phyloP scores from a whole-genome alignment of 768 basidiomycete genomes.

The Psilocybe subaeruginosa region DNA sequence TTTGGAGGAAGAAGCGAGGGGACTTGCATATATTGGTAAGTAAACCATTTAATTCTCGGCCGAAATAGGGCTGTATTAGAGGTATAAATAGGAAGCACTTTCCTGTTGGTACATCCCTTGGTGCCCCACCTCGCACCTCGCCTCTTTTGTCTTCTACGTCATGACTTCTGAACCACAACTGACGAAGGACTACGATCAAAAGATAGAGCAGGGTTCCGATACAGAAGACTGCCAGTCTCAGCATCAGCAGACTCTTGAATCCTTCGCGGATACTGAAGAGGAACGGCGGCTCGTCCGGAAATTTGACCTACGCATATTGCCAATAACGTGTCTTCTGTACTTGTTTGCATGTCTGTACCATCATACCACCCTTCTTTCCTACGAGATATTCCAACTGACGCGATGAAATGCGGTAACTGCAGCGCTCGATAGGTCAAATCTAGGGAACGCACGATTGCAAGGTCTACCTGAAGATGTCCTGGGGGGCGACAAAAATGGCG shows the following conservation, averaged over 20 bases:
- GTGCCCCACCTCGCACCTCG: neutral
- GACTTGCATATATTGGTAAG: constrained; percentile 17
- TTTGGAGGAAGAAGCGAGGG: constrained; percentile 12
- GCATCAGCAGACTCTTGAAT: constrained; percentile 1
- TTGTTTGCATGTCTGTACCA: constrained; percentile 69
- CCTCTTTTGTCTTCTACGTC: neutral
- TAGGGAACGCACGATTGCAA: constrained; percentile 81
- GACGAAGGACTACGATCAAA: constrained; percentile 28
- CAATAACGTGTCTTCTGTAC: constrained; percentile 74
- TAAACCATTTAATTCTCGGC: constrained; percentile 9
- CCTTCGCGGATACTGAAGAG: constrained; percentile 31
- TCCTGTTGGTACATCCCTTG: neutral
- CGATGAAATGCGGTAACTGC: neutral
- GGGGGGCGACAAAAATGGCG: constrained; percentile 67
- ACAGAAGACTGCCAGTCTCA: constrained; percentile 7
- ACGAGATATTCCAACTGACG: neutral
- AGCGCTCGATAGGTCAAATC: constrained; percentile 77
- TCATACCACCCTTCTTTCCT: neutral
- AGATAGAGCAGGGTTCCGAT: constrained; percentile 28
- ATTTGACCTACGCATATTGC: constrained; percentile 68
- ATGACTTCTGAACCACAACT: constrained; percentile 20
- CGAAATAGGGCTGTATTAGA: neutral
- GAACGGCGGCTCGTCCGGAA: constrained; percentile 64
- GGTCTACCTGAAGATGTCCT: constrained; percentile 68
- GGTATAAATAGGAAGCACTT: constrained; percentile 1